Percentiles rank a stretch among this genome's conserved stretches.
Evolutionary conservation across 306 rosid genomes (phyloP).

Genomic region (Crotalaria pallida): DNA sequence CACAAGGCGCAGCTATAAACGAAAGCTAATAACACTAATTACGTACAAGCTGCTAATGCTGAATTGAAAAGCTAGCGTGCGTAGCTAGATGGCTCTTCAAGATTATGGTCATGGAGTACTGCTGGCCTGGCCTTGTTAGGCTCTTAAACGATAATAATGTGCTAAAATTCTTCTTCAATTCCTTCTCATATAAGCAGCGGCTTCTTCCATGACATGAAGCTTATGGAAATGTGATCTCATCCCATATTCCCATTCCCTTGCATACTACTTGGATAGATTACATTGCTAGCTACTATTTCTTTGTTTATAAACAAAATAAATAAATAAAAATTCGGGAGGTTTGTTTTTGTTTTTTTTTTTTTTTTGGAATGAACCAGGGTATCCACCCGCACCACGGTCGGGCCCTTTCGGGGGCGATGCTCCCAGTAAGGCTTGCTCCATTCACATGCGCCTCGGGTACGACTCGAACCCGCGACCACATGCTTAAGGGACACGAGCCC

Average conservation of each 20-base stretch:
- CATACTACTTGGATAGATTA: not conserved
- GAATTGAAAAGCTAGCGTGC: not conserved
- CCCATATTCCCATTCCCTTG: not conserved
- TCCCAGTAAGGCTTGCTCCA: too few relatives aligned
- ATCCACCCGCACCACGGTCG: too few relatives aligned
- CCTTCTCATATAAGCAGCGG: not conserved
- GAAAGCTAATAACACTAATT: not conserved
- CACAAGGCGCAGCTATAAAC: not conserved
- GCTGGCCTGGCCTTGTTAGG: not conserved
- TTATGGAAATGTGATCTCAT: slow-evolving; percentile 18
- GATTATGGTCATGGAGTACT: not conserved
- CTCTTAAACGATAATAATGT: not conserved
- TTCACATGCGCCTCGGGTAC: too few relatives aligned
- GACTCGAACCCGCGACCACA: too few relatives aligned
- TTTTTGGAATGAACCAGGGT: too few relatives aligned
- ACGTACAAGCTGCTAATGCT: not conserved
- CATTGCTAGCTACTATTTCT: too few relatives aligned
- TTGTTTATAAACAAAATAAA: too few relatives aligned
- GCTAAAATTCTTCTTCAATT: not conserved
- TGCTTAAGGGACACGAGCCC: too few relatives aligned
- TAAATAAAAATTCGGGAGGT: too few relatives aligned
- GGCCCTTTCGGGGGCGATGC: too few relatives aligned
- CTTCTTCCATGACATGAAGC: slow-evolving; percentile 12
- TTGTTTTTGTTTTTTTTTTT: too few relatives aligned
- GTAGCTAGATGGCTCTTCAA: slow-evolving; percentile 8